phyloP scores from a whole-genome alignment of 306 rosid genomes.

The Styphnolobium japonicum region DNA sequence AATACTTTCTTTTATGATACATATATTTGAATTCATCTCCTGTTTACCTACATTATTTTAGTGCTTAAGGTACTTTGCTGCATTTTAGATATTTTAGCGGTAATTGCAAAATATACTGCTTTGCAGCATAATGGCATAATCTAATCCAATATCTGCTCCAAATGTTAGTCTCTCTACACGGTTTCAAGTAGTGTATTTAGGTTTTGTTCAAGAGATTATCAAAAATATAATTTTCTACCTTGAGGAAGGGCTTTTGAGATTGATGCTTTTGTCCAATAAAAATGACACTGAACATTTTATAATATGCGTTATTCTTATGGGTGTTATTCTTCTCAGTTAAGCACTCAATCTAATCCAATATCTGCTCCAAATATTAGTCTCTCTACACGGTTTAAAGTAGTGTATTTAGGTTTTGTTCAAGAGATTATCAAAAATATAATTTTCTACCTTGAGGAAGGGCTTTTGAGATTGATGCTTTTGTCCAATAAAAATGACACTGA shows the following conservation, averaged over 20 bases:
- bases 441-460: background rate
- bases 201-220: background rate
- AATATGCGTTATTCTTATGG: background rate
- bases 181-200: background rate
- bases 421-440: background rate
- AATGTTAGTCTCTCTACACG: background rate
- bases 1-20: background rate
- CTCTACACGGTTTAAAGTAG: background rate
- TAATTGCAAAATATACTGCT: background rate
- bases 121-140: background rate
- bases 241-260: background rate
- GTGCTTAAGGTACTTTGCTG: background rate
- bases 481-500: background rate
- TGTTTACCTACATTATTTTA: background rate
- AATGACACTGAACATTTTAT: background rate
- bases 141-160: background rate
- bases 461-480: background rate
- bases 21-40: background rate
- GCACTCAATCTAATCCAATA: background rate
- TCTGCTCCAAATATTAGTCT: background rate
- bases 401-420: background rate
- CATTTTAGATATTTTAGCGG: too few relatives aligned
- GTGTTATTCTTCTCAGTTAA: background rate
- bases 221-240: background rate
- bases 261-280: background rate